phyloP scores from a whole-genome alignment of 805 yeast genomes.

The Yamadazyma nakazawae region DNA sequence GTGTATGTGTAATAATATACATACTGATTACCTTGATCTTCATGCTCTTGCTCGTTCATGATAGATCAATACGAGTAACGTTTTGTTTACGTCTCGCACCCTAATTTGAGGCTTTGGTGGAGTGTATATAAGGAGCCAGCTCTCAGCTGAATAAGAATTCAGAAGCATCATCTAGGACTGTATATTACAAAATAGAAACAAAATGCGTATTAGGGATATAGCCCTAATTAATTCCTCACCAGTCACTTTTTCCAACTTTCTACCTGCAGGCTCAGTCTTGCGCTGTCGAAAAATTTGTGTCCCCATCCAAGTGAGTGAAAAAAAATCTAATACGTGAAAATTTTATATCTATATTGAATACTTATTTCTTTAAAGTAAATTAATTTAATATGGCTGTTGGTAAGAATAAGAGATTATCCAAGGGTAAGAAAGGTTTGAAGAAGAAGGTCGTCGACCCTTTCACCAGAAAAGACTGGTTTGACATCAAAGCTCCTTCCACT shows the following conservation, averaged over 20 bases:
- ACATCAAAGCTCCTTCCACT: constrained; percentile 97
- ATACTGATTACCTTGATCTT: constrained; percentile 15
- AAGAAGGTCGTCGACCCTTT: constrained; percentile 99
- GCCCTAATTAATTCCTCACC: constrained; percentile 1
- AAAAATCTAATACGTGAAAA: constrained; percentile 7
- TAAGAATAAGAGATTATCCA: constrained; percentile 65
- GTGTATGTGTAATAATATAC: constrained; percentile 1
- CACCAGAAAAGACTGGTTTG: constrained; percentile 99
- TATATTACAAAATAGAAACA: too few relatives aligned
- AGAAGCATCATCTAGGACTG: neutral
- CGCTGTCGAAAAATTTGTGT: constrained; percentile 4
- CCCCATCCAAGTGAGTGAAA: neutral
- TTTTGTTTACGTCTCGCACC: constrained; percentile 6
- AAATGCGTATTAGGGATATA: neutral
- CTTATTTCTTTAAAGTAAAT: constrained; percentile 17
- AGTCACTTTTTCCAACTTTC: constrained; percentile 1
- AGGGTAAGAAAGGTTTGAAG: constrained; percentile 96
- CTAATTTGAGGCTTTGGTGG: neutral
- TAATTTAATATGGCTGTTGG: constrained; percentile 50
- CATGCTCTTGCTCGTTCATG: constrained; percentile 11
- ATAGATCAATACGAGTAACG: constrained; percentile 1
- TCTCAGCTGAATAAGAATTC: neutral
- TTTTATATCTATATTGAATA: constrained; percentile 8
- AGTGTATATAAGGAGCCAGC: neutral
- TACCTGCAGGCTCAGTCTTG: constrained; percentile 3